These are phyloP conservation scores for Leccinum disarticulatum DNA, from an alignment of 768 basidiomycete species.

Conservation along the genomic window DNA sequence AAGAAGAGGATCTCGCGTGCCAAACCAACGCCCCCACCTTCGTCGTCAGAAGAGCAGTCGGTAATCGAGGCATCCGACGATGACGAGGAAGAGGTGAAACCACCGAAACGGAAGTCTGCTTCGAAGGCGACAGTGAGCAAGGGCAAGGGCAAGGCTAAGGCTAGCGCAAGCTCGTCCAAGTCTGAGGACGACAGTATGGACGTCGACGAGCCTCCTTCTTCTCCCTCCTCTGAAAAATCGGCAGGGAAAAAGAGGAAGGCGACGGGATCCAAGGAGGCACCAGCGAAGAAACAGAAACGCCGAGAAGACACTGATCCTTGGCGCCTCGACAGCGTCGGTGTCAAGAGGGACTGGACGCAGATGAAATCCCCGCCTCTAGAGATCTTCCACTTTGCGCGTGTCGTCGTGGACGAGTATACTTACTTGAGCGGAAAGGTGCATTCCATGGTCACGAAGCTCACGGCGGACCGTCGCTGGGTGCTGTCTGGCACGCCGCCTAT, in stretches of 20 bases:
- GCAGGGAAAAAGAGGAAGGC: conserved; percentile 48
- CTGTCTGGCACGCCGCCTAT: conserved; percentile 96
- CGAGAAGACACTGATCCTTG: conserved; percentile 70
- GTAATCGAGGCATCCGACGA: conserved; percentile 24
- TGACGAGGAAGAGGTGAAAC: conserved; percentile 30
- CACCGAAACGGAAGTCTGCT: conserved; percentile 31
- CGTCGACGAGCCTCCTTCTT: conserved; percentile 47
- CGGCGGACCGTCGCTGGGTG: conserved; percentile 86
- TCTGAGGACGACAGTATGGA: conserved; percentile 54
- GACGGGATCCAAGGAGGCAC: conserved; percentile 30
- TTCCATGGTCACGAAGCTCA: conserved; percentile 72
- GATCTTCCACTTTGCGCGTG: conserved; percentile 88
- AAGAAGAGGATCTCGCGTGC: conserved; percentile 23
- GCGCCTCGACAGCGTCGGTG: conserved; percentile 63
- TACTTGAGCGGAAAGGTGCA: conserved; percentile 83
- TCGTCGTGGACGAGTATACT: conserved; percentile 93
- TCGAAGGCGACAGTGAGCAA: conserved; percentile 22
- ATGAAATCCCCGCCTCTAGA: conserved; percentile 86
- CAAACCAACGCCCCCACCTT: conserved; percentile 30
- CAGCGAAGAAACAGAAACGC: conserved; percentile 59
- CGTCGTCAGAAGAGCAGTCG: conserved; percentile 34
- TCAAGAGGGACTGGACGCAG: conserved; percentile 71
- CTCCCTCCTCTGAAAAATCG: conserved; percentile 36
- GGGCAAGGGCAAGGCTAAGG: conserved; percentile 27
- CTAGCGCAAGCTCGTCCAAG: conserved; percentile 29